These are phyloP conservation scores for Truncatella angustata DNA, from an alignment of 2,329 filamentous ascomycete species.

Conservation along the genomic window DNA sequence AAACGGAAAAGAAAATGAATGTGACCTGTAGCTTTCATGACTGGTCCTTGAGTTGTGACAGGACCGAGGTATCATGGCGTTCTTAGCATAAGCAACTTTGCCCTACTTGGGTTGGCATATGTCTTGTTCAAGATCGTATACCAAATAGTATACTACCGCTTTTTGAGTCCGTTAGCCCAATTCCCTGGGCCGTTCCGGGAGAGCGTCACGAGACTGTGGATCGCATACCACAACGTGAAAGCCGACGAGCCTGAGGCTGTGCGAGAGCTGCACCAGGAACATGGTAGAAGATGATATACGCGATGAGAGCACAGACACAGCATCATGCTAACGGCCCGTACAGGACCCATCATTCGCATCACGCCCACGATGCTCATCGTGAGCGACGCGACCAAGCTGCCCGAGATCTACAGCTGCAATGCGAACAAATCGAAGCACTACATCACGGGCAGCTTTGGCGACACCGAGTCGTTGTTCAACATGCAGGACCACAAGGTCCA, in stretches of 20 bases:
- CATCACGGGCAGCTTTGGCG: slow-evolving; percentile 56
- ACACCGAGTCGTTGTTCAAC: slow-evolving; percentile 55
- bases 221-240: slow-evolving; percentile 48
- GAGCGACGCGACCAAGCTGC: slow-evolving; percentile 51
- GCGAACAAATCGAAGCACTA: slow-evolving; percentile 59
- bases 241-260: slow-evolving; percentile 42
- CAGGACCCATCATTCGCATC: slow-evolving; percentile 51
- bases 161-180: slow-evolving; percentile 49
- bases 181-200: slow-evolving; percentile 57
- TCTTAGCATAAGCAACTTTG: slow-evolving; percentile 32
- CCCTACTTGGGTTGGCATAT: slow-evolving; percentile 31
- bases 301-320: too few relatives aligned
- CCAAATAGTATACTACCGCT: slow-evolving; percentile 48
- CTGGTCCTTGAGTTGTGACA: background rate
- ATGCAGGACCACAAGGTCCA: slow-evolving; percentile 53
- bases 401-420: slow-evolving; percentile 53
- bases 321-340: too few relatives aligned
- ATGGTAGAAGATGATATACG: slow-evolving; percentile 42
- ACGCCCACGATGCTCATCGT: slow-evolving; percentile 53
- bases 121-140: slow-evolving; percentile 33
- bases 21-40: background rate
- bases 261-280: slow-evolving; percentile 42
- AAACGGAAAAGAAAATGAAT: background rate
- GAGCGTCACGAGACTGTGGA: slow-evolving; percentile 52
- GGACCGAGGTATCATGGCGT: slow-evolving; percentile 27